Percentiles rank a stretch among this genome's conserved stretches.
phyloP scores from a whole-genome alignment of 208 protist species.

The Trypanosoma cruzi region DNA sequence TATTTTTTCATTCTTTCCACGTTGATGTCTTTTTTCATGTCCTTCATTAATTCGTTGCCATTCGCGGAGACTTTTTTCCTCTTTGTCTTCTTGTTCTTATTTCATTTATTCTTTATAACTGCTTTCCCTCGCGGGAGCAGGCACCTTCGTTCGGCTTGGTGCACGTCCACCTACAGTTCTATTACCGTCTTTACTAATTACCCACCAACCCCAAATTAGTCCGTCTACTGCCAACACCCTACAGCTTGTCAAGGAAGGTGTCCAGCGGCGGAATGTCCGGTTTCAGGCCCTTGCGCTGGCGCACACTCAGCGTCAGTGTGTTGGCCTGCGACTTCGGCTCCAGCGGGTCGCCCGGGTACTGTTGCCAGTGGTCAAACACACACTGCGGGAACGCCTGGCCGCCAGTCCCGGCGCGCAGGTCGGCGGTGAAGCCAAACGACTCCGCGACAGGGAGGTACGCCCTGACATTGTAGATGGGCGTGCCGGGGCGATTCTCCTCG shows the following conservation, averaged over 20 bases:
- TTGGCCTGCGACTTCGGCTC: conserved; percentile 61
- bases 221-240: conserved; percentile 24
- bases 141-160: not conserved
- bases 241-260: conserved; percentile 96
- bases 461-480: conserved; percentile 97
- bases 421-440: conserved; percentile 98
- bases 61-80: not conserved
- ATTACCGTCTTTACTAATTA: not conserved
- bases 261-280: conserved; percentile 93
- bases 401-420: conserved; percentile 95
- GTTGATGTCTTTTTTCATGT: not conserved
- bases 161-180: not conserved
- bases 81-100: not conserved
- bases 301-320: conserved; percentile 80
- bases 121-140: not conserved
- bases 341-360: conserved; percentile 90
- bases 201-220: not conserved
- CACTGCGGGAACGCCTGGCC: conserved; percentile 97
- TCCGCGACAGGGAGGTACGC: conserved; percentile 98
- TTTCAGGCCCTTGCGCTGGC: conserved; percentile 98
- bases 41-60: not conserved
- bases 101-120: not conserved
- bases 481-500: conserved; percentile 96
- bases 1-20: not conserved
- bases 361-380: conserved; percentile 99